Conservation (phyloP, 202 grass and related monocot species). For the Eragrostis tef region DNA sequence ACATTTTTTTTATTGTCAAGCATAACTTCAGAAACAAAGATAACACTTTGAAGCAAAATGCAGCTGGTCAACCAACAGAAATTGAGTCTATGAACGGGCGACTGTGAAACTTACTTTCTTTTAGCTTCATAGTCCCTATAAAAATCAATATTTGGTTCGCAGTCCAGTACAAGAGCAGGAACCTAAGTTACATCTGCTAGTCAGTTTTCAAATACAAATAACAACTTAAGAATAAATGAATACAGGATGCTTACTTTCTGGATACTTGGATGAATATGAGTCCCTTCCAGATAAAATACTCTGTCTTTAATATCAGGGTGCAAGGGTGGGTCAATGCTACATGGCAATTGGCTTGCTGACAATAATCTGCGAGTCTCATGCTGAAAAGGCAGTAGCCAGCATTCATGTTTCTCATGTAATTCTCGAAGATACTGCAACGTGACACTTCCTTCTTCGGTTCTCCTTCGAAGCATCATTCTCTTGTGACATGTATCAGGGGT, state of each 20-base stretch:
- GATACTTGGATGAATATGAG: slow-evolving; percentile 55
- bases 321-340: slow-evolving; percentile 36
- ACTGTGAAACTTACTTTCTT: slow-evolving; percentile 45
- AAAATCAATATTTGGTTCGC: slow-evolving; percentile 57
- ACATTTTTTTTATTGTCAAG: background rate
- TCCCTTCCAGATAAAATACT: slow-evolving; percentile 58
- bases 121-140: slow-evolving; percentile 53
- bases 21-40: slow-evolving; percentile 28
- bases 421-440: slow-evolving; percentile 47
- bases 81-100: background rate
- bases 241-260: slow-evolving; percentile 47
- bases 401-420: slow-evolving; percentile 66
- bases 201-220: background rate
- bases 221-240: background rate
- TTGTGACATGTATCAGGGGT: slow-evolving; percentile 66
- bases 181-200: slow-evolving; percentile 35
- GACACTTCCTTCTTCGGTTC: slow-evolving; percentile 57
- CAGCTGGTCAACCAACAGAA: background rate
- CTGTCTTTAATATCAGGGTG: slow-evolving; percentile 59
- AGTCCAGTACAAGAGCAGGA: slow-evolving; percentile 59
- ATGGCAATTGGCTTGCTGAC: slow-evolving; percentile 50
- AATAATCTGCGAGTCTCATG: slow-evolving; percentile 30
- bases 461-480: slow-evolving; percentile 59
- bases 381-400: slow-evolving; percentile 56
- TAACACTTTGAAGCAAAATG: background rate